Evolutionary conservation across 768 basidiomycete species (phyloP).

Genomic region (Russula sp.): DNA sequence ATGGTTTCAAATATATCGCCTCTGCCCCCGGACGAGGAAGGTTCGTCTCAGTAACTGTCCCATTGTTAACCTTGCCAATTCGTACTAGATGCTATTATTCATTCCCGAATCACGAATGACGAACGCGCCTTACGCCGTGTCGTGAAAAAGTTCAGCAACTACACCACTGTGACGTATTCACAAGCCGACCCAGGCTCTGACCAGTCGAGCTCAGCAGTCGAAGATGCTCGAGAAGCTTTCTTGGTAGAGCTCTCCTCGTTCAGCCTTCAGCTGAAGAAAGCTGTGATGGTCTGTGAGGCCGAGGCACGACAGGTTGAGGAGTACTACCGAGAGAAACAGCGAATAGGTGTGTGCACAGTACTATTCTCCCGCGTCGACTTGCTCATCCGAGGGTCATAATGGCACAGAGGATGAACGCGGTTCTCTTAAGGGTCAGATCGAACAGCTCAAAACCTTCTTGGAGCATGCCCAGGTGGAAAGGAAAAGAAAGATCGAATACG

Average conservation of each 20-base stretch:
- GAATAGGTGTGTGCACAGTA: conserved; percentile 55
- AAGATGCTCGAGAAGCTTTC: conserved; percentile 78
- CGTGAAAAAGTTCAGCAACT: conserved; percentile 78
- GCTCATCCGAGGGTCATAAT: conserved; percentile 12
- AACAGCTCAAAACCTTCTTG: conserved; percentile 69
- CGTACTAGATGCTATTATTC: conserved; percentile 67
- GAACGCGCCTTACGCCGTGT: conserved; percentile 75
- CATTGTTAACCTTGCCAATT: not conserved
- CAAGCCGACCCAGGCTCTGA: conserved; percentile 40
- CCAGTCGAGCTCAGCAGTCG: conserved; percentile 40
- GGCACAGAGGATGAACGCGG: conserved; percentile 66
- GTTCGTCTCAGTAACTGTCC: conserved; percentile 35
- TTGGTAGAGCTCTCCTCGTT: conserved; percentile 76
- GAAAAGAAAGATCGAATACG: conserved; percentile 81
- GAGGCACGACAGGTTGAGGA: conserved; percentile 83
- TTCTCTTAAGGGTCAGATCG: conserved; percentile 64
- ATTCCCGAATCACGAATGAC: conserved; percentile 77
- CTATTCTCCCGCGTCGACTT: conserved; percentile 12
- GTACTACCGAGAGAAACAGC: conserved; percentile 67
- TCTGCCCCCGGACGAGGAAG: conserved; percentile 63
- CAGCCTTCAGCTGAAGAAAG: conserved; percentile 72
- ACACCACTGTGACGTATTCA: conserved; percentile 55
- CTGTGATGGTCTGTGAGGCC: conserved; percentile 78
- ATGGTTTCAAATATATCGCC: conserved; percentile 40
- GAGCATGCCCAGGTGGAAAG: conserved; percentile 78